Conservation (phyloP, 225 moss, liverwort and hornwort genomes). For the Lunularia cruciata region DNA sequence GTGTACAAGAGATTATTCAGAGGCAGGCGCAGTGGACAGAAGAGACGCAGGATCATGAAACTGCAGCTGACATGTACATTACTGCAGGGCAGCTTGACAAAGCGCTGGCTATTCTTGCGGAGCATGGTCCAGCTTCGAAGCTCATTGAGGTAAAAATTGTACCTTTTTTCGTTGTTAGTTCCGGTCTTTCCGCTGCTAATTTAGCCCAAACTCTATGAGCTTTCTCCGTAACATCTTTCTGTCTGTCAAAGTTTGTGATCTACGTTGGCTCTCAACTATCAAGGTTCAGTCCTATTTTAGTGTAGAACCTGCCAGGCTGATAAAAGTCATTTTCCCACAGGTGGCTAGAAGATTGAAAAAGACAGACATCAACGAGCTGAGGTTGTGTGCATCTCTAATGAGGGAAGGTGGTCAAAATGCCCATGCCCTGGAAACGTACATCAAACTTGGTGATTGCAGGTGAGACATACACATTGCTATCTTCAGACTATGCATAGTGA, state of each 20-base stretch:
- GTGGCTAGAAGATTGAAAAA: conserved; percentile 86
- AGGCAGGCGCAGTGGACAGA: conserved; percentile 94
- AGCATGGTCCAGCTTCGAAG: conserved; percentile 84
- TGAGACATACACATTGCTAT: conserved; percentile 9
- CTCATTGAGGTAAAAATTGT: conserved; percentile 65
- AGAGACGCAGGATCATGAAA: conserved; percentile 91
- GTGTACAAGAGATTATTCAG: conserved; percentile 84
- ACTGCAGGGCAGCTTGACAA: conserved; percentile 73
- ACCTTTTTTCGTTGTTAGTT: background rate
- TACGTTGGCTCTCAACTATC: no score
- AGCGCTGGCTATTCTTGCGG: conserved; percentile 64
- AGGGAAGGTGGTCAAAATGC: conserved; percentile 70
- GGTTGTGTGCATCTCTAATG: conserved; percentile 73
- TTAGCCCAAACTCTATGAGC: no score
- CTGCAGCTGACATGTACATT: conserved; percentile 92
- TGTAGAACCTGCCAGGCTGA: no score
- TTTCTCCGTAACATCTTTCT: no score
- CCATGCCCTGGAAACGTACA: conserved; percentile 88
- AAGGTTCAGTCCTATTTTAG: no score
- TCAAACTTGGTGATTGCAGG: conserved; percentile 86
- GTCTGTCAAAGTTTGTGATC: no score
- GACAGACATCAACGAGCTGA: conserved; percentile 64
- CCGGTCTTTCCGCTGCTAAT: background rate
- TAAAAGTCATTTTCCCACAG: no score
- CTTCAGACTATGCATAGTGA: background rate